These are phyloP conservation scores for Corylus avellana DNA, from an alignment of 306 rosid species.

Conservation along the genomic window DNA sequence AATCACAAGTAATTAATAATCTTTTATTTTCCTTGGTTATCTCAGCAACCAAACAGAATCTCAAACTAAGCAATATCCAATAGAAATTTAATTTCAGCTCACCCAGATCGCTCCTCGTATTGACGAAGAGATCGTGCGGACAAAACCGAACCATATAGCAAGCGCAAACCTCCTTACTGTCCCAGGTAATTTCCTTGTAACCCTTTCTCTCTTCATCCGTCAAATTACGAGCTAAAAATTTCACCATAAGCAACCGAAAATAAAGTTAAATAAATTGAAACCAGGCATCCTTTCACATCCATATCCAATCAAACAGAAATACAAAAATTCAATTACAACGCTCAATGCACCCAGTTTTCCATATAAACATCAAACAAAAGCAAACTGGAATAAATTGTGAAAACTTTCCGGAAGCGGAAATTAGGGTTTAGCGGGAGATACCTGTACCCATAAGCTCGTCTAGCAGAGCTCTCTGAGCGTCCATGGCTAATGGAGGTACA, in stretches of 20 bases:
- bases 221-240: constrained; percentile 74
- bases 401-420: neutral
- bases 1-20: neutral
- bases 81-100: constrained; percentile 25
- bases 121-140: constrained; percentile 96
- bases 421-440: constrained; percentile 24
- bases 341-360: neutral
- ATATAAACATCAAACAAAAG: neutral
- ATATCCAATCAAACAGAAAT: neutral
- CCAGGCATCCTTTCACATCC: neutral
- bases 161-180: constrained; percentile 89
- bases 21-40: neutral
- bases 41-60: constrained; percentile 10
- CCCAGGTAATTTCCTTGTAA: constrained; percentile 83
- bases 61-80: neutral
- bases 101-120: constrained; percentile 98
- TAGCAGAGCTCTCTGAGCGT: constrained; percentile 97
- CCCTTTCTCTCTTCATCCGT: constrained; percentile 94
- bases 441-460: constrained; percentile 99
- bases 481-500: constrained; percentile 51
- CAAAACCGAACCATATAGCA: constrained; percentile 97
- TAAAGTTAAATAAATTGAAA: neutral
- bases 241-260: constrained; percentile 14
- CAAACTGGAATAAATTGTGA: neutral
- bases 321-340: neutral